phyloP scores from a whole-genome alignment of 1,284 basidiomycete species.

The Schizophyllum amplum region DNA sequence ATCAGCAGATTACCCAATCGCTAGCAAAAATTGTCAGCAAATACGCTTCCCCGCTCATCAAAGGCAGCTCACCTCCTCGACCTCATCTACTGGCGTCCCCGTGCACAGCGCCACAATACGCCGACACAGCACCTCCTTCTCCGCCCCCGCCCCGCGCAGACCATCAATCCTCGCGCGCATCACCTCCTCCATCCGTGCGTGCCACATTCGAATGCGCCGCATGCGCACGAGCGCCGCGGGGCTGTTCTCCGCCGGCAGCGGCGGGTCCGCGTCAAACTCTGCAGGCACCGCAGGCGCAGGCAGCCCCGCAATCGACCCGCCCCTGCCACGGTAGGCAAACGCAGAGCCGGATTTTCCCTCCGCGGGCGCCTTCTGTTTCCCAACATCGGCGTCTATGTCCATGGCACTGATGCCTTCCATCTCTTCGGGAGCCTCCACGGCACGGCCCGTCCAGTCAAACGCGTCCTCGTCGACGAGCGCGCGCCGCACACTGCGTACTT shows the following conservation, averaged over 20 bases:
- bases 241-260: slow-evolving; percentile 54
- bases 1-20: slow-evolving; percentile 56
- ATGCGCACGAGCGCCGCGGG: slow-evolving; percentile 58
- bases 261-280: slow-evolving; percentile 35
- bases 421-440: slow-evolving; percentile 24
- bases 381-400: neutral
- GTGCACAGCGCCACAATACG: slow-evolving; percentile 89
- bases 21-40: slow-evolving; percentile 6
- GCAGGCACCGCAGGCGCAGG: neutral
- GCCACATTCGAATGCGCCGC: slow-evolving; percentile 75
- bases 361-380: neutral
- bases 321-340: slow-evolving; percentile 63
- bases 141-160: slow-evolving; percentile 73
- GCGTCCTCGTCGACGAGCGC: slow-evolving; percentile 70
- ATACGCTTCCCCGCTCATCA: neutral
- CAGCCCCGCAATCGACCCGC: slow-evolving; percentile 23
- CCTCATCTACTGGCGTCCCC: slow-evolving; percentile 78
- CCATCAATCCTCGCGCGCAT: slow-evolving; percentile 63
- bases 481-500: slow-evolving; percentile 74
- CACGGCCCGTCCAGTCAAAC: slow-evolving; percentile 87
- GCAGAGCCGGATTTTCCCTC: slow-evolving; percentile 25
- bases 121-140: slow-evolving; percentile 85
- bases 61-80: slow-evolving; percentile 70
- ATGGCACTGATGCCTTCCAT: neutral
- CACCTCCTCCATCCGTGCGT: slow-evolving; percentile 67